Evolutionary conservation across 805 yeast species (phyloP).

Genomic region (Kluyveromyces nonfermentans): DNA sequence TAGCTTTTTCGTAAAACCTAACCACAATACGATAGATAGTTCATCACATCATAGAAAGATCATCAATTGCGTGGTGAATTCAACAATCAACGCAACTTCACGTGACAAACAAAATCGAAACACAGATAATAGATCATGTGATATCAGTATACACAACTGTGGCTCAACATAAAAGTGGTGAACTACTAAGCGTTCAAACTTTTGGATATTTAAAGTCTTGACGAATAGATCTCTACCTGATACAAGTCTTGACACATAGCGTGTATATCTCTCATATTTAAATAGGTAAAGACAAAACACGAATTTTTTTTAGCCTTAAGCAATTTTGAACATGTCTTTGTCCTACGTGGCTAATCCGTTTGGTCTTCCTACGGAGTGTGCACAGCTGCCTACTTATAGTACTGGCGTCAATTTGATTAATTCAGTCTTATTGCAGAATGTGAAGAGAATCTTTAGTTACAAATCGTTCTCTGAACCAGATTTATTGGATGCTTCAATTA

Average conservation of each 20-base stretch:
- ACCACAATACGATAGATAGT: not conserved
- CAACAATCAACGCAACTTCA: not conserved
- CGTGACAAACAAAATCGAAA: not conserved
- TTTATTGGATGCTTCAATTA: slow-evolving; percentile 49
- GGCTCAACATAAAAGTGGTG: not conserved
- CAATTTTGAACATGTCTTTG: slow-evolving; percentile 8
- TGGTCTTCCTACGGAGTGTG: slow-evolving; percentile 52
- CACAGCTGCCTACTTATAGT: slow-evolving; percentile 39
- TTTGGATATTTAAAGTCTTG: too few relatives aligned
- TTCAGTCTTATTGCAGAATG: slow-evolving; percentile 43
- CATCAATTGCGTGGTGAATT: too few relatives aligned
- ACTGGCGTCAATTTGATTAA: slow-evolving; percentile 46
- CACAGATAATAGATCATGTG: not conserved
- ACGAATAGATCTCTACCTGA: too few relatives aligned
- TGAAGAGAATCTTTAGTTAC: slow-evolving; percentile 56
- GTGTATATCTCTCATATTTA: too few relatives aligned
- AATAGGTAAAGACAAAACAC: not conserved
- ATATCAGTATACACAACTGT: not conserved
- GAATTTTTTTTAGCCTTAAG: too few relatives aligned
- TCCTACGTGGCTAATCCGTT: slow-evolving; percentile 41
- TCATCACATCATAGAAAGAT: too few relatives aligned
- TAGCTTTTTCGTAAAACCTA: not conserved
- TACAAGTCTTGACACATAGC: too few relatives aligned
- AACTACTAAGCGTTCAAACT: not conserved
- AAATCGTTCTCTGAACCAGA: slow-evolving; percentile 55